Evolutionary conservation across 805 yeast species (phyloP).

Genomic region (Maudiozyma saulgeensis): DNA sequence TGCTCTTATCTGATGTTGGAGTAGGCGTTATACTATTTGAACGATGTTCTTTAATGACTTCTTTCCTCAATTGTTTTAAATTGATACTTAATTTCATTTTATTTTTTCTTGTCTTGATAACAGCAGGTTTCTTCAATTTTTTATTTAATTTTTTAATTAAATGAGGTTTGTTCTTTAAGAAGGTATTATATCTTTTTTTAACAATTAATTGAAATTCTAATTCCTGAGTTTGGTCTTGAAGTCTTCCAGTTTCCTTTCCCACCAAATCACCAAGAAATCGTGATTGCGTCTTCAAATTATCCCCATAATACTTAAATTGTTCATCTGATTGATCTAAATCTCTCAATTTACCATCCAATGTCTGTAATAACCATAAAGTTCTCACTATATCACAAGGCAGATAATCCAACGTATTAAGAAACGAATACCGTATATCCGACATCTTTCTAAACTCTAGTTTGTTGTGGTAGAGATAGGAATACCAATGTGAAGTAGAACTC

Average conservation of each 20-base stretch:
- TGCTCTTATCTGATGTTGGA: too few species aligned
- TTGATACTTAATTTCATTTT: conserved; percentile 3
- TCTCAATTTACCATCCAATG: conserved; percentile 18
- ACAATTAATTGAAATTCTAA: conserved; percentile 5
- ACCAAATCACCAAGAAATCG: conserved; percentile 9
- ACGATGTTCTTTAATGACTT: neutral
- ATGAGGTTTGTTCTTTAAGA: neutral
- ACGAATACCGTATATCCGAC: conserved; percentile 31
- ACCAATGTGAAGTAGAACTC: too few species aligned
- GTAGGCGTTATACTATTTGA: neutral
- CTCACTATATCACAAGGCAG: conserved; percentile 36
- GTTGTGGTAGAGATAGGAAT: too few species aligned
- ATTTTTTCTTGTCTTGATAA: neutral
- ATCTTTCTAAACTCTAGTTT: neutral
- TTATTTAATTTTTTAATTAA: neutral
- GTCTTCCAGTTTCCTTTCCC: conserved; percentile 4
- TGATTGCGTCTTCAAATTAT: conserved; percentile 10
- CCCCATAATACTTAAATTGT: neutral
- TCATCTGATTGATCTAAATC: neutral
- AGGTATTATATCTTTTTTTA: conserved; percentile 4
- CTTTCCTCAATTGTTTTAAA: conserved; percentile 2
- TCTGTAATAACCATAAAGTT: conserved; percentile 34
- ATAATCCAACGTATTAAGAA: conserved; percentile 34
- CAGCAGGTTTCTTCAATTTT: neutral
- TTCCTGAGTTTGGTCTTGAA: conserved; percentile 7